These are phyloP conservation scores for Mycosphaerella arachidis DNA, from an alignment of 2,329 filamentous ascomycete species.

Conservation along the genomic window DNA sequence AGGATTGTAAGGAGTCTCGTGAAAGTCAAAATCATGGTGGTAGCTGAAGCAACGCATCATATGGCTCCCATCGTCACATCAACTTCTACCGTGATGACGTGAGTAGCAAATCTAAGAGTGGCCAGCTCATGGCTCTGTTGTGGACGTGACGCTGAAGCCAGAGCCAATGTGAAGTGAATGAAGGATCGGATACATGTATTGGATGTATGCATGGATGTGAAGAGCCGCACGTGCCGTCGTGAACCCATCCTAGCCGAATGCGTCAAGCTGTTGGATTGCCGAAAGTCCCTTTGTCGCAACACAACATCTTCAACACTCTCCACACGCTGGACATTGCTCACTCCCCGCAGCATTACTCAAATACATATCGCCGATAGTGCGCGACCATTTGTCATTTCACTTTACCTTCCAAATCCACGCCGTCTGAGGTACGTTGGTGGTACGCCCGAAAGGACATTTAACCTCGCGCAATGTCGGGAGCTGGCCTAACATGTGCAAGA, in stretches of 20 bases:
- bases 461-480: slow-evolving; percentile 6
- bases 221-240: neutral
- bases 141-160: no score
- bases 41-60: no score
- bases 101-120: no score
- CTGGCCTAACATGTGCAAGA: slow-evolving; percentile 3
- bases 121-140: no score
- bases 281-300: neutral
- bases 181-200: neutral
- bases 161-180: neutral
- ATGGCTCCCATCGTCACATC: no score
- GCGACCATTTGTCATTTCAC: slow-evolving; percentile 7
- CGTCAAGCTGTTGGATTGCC: neutral
- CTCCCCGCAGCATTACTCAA: neutral
- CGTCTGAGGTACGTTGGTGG: slow-evolving; percentile 10
- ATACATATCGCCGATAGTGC: neutral
- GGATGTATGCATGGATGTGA: neutral
- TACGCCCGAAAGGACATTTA: slow-evolving; percentile 4
- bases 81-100: no score
- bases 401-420: neutral
- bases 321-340: neutral
- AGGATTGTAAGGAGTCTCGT: no score
- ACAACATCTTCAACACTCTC: neutral
- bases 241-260: neutral
- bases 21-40: no score